A percentile compares a stretch with the other conserved stretches of the same genome.
phyloP scores from a whole-genome alignment of 106 monocot species.

The Dendrobium catenatum region DNA sequence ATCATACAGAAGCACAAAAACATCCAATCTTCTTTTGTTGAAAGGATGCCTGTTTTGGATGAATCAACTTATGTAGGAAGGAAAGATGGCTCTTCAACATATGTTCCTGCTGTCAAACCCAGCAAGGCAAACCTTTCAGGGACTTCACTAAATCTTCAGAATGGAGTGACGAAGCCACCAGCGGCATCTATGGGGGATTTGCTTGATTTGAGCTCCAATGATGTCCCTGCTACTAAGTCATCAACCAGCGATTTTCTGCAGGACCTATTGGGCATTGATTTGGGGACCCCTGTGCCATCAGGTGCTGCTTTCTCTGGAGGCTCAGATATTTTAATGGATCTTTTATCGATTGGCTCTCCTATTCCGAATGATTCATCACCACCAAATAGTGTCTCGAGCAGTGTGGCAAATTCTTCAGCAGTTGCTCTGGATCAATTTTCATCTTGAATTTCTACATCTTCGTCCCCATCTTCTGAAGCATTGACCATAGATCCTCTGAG shows the following conservation, averaged over 20 bases:
- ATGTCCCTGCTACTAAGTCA: constrained; percentile 48
- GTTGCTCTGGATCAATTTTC: constrained; percentile 25
- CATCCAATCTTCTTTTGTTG: constrained; percentile 80
- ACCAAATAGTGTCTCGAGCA: constrained; percentile 24
- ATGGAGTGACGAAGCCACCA: constrained; percentile 76
- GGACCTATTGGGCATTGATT: constrained; percentile 72
- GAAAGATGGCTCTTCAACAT: constrained; percentile 46
- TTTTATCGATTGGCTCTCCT: constrained; percentile 78
- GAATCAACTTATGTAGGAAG: constrained; percentile 55
- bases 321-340: constrained; percentile 84
- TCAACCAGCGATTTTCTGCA: constrained; percentile 72
- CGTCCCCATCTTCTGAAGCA: constrained; percentile 16
- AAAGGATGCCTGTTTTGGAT: constrained; percentile 84
- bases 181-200: constrained; percentile 64
- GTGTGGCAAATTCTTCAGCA: constrained; percentile 17
- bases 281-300: constrained; percentile 49
- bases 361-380: constrained; percentile 31
- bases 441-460: constrained; percentile 18
- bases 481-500: constrained; percentile 19
- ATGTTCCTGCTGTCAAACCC: constrained; percentile 27
- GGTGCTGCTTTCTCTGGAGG: constrained; percentile 31
- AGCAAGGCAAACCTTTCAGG: constrained; percentile 26
- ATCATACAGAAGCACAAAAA: constrained; percentile 84
- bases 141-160: constrained; percentile 61
- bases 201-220: constrained; percentile 89